Evolutionary conservation across 225 moss, liverwort and hornwort genomes (phyloP).

Genomic region (Bryum argenteum): DNA sequence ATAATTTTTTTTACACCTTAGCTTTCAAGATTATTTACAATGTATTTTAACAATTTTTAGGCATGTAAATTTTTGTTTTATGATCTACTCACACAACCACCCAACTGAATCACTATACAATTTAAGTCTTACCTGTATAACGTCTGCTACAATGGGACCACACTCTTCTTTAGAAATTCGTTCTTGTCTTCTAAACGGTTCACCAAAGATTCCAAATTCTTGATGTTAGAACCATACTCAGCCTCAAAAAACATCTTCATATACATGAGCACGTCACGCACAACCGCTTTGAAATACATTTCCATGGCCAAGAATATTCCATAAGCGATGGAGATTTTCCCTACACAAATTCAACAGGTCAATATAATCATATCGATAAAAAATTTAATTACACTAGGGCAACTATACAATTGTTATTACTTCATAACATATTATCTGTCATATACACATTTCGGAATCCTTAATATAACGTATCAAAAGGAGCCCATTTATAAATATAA

Average conservation of each 20-base stretch:
- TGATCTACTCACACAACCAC: too few species aligned
- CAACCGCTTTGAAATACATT: background rate
- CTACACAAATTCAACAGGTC: background rate
- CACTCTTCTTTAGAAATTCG: background rate
- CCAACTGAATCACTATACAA: too few species aligned
- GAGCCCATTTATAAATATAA: too few species aligned
- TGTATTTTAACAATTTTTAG: too few species aligned
- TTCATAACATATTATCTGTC: too few species aligned
- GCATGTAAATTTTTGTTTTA: too few species aligned
- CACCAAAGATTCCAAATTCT: background rate
- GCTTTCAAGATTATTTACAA: too few species aligned
- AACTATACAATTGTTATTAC: too few species aligned
- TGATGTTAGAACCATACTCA: background rate
- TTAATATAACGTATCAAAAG: too few species aligned
- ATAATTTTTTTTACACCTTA: too few species aligned
- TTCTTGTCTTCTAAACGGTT: background rate
- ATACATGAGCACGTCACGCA: background rate
- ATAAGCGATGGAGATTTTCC: background rate
- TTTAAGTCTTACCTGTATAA: background rate
- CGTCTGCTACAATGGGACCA: background rate
- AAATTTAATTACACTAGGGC: background rate
- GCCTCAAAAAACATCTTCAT: background rate
- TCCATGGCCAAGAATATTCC: background rate
- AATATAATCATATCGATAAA: background rate
- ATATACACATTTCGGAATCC: too few species aligned